phyloP scores from a whole-genome alignment of 2,329 filamentous ascomycete genomes.

The Conoideocrella luteorostrata region DNA sequence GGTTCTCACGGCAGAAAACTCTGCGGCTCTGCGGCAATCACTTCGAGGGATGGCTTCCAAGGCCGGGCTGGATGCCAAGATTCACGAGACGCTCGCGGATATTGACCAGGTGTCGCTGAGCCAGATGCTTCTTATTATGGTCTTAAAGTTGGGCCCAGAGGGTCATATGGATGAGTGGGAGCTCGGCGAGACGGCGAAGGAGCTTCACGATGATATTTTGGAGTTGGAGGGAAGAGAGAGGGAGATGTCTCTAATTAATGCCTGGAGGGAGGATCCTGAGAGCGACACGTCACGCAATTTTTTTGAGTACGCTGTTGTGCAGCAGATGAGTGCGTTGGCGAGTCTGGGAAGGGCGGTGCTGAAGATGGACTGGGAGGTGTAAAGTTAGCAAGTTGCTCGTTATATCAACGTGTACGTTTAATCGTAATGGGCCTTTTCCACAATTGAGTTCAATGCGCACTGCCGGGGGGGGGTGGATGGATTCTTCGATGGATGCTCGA shows the following conservation, averaged over 20 bases:
- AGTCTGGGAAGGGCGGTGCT: slow-evolving; percentile 39
- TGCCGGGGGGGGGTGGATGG: too few relatives aligned
- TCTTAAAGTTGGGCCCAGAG: slow-evolving; percentile 33
- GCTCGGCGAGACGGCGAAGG: slow-evolving; percentile 34
- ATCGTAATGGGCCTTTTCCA: too few relatives aligned
- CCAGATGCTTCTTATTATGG: slow-evolving; percentile 45
- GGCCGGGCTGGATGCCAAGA: slow-evolving; percentile 16
- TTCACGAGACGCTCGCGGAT: slow-evolving; percentile 27
- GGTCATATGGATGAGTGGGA: slow-evolving; percentile 41
- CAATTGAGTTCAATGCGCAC: too few relatives aligned
- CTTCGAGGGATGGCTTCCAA: slow-evolving; percentile 18
- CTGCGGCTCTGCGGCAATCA: slow-evolving; percentile 20
- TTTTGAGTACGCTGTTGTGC: slow-evolving; percentile 42
- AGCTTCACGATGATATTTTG: slow-evolving; percentile 44
- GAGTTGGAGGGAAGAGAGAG: slow-evolving; percentile 38
- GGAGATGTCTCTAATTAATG: slow-evolving; percentile 36
- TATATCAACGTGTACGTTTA: too few relatives aligned
- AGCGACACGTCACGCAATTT: slow-evolving; percentile 36
- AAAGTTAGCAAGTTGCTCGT: background rate
- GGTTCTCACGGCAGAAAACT: slow-evolving; percentile 37
- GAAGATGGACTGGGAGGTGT: slow-evolving; percentile 30
- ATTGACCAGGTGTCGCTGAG: slow-evolving; percentile 48
- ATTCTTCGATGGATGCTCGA: too few relatives aligned
- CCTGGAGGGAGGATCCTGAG: slow-evolving; percentile 36
- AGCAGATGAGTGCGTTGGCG: slow-evolving; percentile 41